Evolutionary conservation across 2,329 filamentous ascomycete genomes (phyloP), one percentile per base, ranked within the genome.

Genomic region (Pestalotiopsis sp.): DNA sequence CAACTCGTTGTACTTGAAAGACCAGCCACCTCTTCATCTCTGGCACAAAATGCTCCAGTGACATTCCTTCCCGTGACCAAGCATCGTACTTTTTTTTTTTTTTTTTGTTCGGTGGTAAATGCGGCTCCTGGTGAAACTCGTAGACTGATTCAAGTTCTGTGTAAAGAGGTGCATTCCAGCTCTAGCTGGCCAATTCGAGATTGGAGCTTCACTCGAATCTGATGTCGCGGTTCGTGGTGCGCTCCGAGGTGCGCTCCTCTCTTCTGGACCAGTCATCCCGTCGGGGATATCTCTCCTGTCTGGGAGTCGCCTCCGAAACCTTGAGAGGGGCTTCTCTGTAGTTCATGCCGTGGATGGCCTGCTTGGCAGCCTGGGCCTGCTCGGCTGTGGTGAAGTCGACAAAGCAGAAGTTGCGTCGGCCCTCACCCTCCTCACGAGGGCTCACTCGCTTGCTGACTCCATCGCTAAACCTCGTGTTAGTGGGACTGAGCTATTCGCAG

Each of bases 401-500:
- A 69, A 91, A 92, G 73, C 88, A 88, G 77, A 89, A 91, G 78
- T 91, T 86, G 74, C 89, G 84, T 71, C 88, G 85, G 38, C 87
- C 88, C 0, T 83, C 80, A 56, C 82, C 81, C n/a, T 81, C 77
- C 74, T 81, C 88, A 75, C 83, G 89, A 70, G 85, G 88, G 61
- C 84, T 90, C 82, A 87, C 91, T 20, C 84, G 80, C 72, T 86
- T 86, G 72, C 84, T 81, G 61, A 86, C 81, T 6, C 75, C 73
- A 52, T 78, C 71, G 6, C 75, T 79, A 59, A n/a, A 12, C 17
- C 14, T 20, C n/a, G 11, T 13, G 25, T 61, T 61, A 61, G 59
- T 39, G 36, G 14, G 9, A 39, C 20, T 14, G 27, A 36, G 14
- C 4, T 13, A 6, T 61, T 39, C 4, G 31, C 25, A 14, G 13